phyloP scores from a whole-genome alignment of 441 rosid species.

The Arabidopsis lyrata region DNA sequence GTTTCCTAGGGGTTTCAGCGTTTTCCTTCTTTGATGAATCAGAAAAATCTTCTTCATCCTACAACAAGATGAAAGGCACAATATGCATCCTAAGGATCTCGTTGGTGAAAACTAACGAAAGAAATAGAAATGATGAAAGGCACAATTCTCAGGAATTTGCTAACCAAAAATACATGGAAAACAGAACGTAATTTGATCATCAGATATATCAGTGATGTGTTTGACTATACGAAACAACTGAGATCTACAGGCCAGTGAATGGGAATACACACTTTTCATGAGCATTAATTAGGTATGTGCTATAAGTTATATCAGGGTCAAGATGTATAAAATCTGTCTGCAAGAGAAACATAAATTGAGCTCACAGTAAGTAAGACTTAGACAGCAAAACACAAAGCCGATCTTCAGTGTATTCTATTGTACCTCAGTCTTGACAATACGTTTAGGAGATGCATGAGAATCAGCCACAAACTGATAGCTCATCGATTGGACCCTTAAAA shows the following conservation, averaged over 20 bases:
- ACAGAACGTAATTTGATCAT: slow-evolving; percentile 9
- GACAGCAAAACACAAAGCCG: background rate
- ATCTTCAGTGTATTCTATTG: background rate
- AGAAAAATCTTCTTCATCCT: slow-evolving; percentile 41
- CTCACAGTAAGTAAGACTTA: background rate
- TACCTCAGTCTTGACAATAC: slow-evolving; percentile 35
- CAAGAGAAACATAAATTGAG: slow-evolving; percentile 20
- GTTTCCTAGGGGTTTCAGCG: slow-evolving; percentile 46
- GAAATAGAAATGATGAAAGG: slow-evolving; percentile 4
- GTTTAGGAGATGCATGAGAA: slow-evolving; percentile 35
- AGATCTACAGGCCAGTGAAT: slow-evolving; percentile 12
- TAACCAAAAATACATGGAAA: slow-evolving; percentile 24
- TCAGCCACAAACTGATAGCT: slow-evolving; percentile 44
- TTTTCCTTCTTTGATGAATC: slow-evolving; percentile 40
- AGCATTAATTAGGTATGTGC: background rate
- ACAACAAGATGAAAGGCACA: slow-evolving; percentile 17
- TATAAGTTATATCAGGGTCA: background rate
- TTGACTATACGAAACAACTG: slow-evolving; percentile 12
- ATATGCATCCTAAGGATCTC: slow-evolving; percentile 14
- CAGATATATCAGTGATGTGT: background rate
- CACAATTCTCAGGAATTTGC: slow-evolving; percentile 5
- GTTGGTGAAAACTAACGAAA: background rate
- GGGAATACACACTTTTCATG: slow-evolving; percentile 3
- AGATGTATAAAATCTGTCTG: slow-evolving; percentile 22
- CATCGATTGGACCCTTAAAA: slow-evolving; percentile 36